These are phyloP conservation scores for Histomonas meleagridis DNA, from an alignment of 208 protist species.

Conservation along the genomic window DNA sequence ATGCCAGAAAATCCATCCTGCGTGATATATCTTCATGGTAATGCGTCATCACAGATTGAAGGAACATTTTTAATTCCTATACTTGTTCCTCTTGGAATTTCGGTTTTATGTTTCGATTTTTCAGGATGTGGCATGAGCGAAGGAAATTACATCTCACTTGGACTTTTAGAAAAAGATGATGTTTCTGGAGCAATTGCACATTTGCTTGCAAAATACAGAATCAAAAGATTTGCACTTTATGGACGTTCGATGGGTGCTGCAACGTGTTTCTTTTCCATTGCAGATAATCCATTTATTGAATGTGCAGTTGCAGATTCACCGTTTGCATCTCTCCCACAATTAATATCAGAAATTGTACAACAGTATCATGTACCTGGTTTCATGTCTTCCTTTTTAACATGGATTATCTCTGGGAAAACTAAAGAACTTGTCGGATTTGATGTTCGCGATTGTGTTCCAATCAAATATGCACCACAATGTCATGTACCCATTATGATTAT, in stretches of 20 bases:
- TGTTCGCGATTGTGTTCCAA: not conserved
- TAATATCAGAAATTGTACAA: not conserved
- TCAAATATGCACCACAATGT: not conserved
- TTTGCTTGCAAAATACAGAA: not conserved
- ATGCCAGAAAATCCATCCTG: not conserved
- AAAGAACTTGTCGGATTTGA: not conserved
- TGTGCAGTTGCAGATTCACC: not conserved
- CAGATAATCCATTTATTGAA: not conserved
- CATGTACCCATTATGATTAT: not conserved
- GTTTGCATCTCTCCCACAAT: not conserved
- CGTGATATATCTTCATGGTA: not conserved
- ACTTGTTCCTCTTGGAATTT: not conserved
- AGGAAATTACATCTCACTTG: not conserved
- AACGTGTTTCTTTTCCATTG: not conserved
- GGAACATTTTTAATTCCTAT: conserved; percentile 16
- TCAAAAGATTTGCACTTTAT: not conserved
- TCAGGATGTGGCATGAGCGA: not conserved
- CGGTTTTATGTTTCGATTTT: not conserved
- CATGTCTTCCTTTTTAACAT: not conserved
- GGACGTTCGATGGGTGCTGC: not conserved
- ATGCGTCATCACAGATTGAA: not conserved
- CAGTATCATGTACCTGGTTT: not conserved
- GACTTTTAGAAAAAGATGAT: not conserved
- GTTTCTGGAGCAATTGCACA: not conserved
- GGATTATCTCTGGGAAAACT: not conserved